A percentile compares a stretch with the other conserved stretches of the same genome.
Conservation (phyloP, 305 asterid species). For the Solanum hybrid region DNA sequence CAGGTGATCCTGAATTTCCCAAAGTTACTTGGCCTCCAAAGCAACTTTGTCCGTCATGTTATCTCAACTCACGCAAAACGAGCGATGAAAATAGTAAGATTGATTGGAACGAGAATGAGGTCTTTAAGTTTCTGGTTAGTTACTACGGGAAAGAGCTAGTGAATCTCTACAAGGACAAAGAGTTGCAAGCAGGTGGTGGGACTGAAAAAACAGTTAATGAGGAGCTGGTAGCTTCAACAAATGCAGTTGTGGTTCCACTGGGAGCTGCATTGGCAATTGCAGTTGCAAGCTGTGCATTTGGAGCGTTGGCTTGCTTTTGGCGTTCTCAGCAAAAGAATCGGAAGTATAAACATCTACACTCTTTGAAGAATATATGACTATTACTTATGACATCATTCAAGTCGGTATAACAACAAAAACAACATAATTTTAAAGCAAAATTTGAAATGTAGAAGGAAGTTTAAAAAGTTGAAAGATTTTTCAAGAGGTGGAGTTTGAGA, state of each 20-base stretch:
- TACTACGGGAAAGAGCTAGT: constrained; percentile 56
- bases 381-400: constrained; percentile 4
- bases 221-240: constrained; percentile 38
- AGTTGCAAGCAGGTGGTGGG: constrained; percentile 18
- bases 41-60: constrained; percentile 71
- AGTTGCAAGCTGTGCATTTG: constrained; percentile 88
- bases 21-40: constrained; percentile 65
- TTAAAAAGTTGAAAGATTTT: not conserved
- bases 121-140: constrained; percentile 44
- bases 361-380: constrained; percentile 62
- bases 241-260: constrained; percentile 64
- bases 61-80: constrained; percentile 16
- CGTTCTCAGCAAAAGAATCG: constrained; percentile 80
- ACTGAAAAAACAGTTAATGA: constrained; percentile 18
- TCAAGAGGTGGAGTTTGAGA: constrained; percentile 14
- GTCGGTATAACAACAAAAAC: constrained; percentile 1
- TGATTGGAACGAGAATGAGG: constrained; percentile 47
- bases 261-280: constrained; percentile 92
- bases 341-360: constrained; percentile 75
- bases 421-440: not conserved
- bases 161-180: constrained; percentile 47
- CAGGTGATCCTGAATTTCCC: constrained; percentile 66
- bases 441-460: not conserved
- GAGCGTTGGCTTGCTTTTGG: constrained; percentile 89
- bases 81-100: constrained; percentile 12